Evolutionary conservation across 2,329 filamentous ascomycete genomes (phyloP).

Genomic region (Botrytis tulipae): DNA sequence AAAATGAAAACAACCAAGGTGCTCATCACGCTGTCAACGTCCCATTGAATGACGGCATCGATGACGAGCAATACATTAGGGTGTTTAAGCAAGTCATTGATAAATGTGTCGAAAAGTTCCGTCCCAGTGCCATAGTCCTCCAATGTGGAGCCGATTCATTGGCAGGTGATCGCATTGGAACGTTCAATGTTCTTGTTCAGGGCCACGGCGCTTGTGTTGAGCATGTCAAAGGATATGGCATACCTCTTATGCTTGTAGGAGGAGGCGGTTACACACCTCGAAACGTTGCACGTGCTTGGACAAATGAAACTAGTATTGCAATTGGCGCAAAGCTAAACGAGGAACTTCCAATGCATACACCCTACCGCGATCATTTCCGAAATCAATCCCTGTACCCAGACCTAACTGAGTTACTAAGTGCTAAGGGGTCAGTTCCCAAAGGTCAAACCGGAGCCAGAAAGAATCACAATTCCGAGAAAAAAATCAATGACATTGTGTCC

Average conservation of each 20-base stretch:
- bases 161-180: conserved; percentile 86
- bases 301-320: conserved; percentile 90
- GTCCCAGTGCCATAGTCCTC: conserved; percentile 86
- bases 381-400: conserved; percentile 85
- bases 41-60: conserved; percentile 85
- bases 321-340: conserved; percentile 70
- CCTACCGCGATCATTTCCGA: conserved; percentile 85
- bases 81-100: conserved; percentile 82
- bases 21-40: conserved; percentile 90
- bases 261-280: conserved; percentile 95
- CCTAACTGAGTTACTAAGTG: conserved; percentile 67
- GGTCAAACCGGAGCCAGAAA: conserved; percentile 44
- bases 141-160: conserved; percentile 96
- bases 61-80: conserved; percentile 81
- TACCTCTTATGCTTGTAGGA: conserved; percentile 87
- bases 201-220: conserved; percentile 90
- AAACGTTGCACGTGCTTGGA: conserved; percentile 95
- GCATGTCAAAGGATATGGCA: conserved; percentile 76
- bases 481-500: conserved; percentile 71
- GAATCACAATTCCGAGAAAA: conserved; percentile 77
- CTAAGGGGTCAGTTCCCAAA: conserved; percentile 39
- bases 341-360: conserved; percentile 74
- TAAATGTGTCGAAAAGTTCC: conserved; percentile 76
- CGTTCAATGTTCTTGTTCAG: conserved; percentile 95
- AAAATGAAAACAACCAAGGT: conserved; percentile 79